Base-by-base conservation (phyloP, 2,329 filamentous ascomycete species). In the Ceratocystis colombiana region DNA sequence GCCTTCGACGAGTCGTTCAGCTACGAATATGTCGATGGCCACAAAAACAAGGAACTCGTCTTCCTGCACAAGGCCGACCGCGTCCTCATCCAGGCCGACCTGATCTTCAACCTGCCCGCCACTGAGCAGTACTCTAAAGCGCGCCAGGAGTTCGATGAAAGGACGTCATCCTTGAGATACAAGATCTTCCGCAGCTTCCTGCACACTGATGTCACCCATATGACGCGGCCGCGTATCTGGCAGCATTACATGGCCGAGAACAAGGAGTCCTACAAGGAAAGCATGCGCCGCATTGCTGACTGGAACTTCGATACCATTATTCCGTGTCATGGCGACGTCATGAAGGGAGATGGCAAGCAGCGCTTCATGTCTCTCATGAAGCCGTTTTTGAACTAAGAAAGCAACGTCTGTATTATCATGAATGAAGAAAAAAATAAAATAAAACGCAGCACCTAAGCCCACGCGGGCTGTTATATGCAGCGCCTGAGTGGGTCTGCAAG, bases 241-340 rank as follows among this genome's bases (percentile, higher is more conserved):
- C 76, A 89, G 64, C 97, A 93, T n/a, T 77, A 80, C 1, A 75
- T 84, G 33, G 87, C 75, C 33, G 57, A 77, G 46, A 84, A 96
- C 75, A 80, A 89, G 37, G 70, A 75, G 4, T 85, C 83, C 17
- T 95, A 90, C 75, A 86, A 85, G 69, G 79, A 84, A 69, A 91
- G 87, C 70, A 77, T 90, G 50, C 77, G 76, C 70, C 80, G 81
- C 68, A 93, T 97, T 69, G 79, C 85, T 64, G 74, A 75, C 65
- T 99, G 93, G 93, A 87, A 92, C 67, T 96, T 96, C 73, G 84
- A 87, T 70, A 86, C 86, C 50, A 80, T 97, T 63, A 86, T 99
- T 68, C 91, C 93, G 0, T 97, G 93, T 74, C 94, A 99, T 76
- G 94, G 94, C 6, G 94, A 99, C 77, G 86, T 89, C 17, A 85